These are phyloP conservation scores for Wallacemonas sp. DNA, from an alignment of 208 protist genomes.

Conservation along the genomic window DNA sequence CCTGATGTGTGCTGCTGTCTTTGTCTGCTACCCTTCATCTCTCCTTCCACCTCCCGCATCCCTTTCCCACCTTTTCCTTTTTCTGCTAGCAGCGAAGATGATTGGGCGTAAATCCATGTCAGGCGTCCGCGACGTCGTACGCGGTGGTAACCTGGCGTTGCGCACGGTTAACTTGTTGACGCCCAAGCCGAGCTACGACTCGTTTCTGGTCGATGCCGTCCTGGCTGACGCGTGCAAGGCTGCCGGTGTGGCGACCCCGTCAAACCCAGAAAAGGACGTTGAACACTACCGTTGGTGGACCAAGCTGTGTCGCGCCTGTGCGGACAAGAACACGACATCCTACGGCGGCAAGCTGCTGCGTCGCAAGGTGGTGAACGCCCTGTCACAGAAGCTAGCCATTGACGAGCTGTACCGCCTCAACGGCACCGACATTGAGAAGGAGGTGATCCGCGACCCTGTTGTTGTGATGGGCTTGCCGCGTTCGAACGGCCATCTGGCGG, in stretches of 20 bases:
- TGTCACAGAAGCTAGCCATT: constrained; percentile 77
- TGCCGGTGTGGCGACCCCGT: constrained; percentile 50
- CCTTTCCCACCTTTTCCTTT: constrained; percentile 1
- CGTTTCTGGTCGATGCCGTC: constrained; percentile 65
- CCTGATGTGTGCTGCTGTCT: background rate
- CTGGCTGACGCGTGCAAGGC: constrained; percentile 60
- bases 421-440: constrained; percentile 67
- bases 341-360: constrained; percentile 71
- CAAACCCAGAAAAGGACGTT: constrained; percentile 44
- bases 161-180: constrained; percentile 51
- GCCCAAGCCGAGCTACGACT: constrained; percentile 28
- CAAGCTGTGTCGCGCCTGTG: constrained; percentile 82
- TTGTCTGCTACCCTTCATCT: background rate
- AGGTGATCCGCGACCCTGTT: constrained; percentile 59
- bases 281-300: constrained; percentile 75
- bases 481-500: constrained; percentile 85
- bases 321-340: constrained; percentile 61
- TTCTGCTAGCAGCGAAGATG: constrained; percentile 38
- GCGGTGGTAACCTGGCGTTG: constrained; percentile 37
- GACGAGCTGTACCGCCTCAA: constrained; percentile 84
- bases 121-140: constrained; percentile 75
- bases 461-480: constrained; percentile 87
- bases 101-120: constrained; percentile 74
- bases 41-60: constrained; percentile 1
- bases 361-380: constrained; percentile 56